These are phyloP conservation scores for Apiotrichum montevideense DNA, from an alignment of 1,284 basidiomycete genomes.

Conservation along the genomic window DNA sequence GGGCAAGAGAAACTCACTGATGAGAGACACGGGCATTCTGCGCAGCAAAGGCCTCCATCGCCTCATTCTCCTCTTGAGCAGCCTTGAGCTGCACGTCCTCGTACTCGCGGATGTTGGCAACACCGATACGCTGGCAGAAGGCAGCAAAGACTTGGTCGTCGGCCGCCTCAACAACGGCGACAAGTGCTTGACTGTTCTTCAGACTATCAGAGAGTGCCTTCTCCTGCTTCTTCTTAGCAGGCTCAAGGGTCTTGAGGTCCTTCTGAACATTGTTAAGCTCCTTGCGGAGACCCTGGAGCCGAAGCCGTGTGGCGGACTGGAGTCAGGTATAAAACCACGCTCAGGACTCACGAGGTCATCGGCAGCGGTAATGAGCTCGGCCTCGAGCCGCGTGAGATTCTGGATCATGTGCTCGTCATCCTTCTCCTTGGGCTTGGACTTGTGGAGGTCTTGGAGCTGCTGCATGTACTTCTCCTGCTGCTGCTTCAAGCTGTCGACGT, in stretches of 20 bases:
- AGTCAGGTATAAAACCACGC: background rate
- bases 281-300: constrained; percentile 29
- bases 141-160: constrained; percentile 73
- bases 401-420: constrained; percentile 72
- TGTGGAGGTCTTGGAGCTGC: constrained; percentile 74
- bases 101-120: constrained; percentile 84
- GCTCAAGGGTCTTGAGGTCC: constrained; percentile 61
- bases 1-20: constrained; percentile 56
- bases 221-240: constrained; percentile 60
- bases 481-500: constrained; percentile 74
- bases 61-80: constrained; percentile 79
- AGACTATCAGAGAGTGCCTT: constrained; percentile 53
- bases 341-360: constrained; percentile 62
- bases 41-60: constrained; percentile 72
- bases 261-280: constrained; percentile 70
- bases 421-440: constrained; percentile 71
- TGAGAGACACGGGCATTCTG: constrained; percentile 82
- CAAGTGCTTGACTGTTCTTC: constrained; percentile 56
- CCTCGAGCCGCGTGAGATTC: constrained; percentile 73
- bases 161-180: constrained; percentile 61
- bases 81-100: constrained; percentile 86
- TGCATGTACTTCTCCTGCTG: constrained; percentile 66
- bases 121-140: constrained; percentile 78
- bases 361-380: constrained; percentile 61
- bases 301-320: constrained; percentile 23